These are phyloP conservation scores for Turritis glabra DNA, from an alignment of 345 rosid species.

Conservation along the genomic window DNA sequence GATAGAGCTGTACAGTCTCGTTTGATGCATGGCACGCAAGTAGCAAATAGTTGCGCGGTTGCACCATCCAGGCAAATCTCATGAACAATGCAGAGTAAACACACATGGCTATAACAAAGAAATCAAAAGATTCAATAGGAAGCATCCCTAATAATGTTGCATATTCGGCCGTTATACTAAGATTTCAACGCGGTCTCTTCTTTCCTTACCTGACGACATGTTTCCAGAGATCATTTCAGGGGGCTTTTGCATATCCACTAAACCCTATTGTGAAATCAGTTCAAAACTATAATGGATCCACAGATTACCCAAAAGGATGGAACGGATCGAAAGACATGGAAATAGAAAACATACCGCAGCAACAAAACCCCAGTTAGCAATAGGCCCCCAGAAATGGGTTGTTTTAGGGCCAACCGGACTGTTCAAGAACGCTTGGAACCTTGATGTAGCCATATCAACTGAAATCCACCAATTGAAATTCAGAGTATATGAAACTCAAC, in stretches of 20 bases:
- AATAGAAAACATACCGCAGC: slow-evolving; percentile 57
- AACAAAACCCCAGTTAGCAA: slow-evolving; percentile 91
- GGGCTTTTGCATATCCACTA: slow-evolving; percentile 91
- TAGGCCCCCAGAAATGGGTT: slow-evolving; percentile 90
- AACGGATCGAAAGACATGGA: slow-evolving; percentile 13
- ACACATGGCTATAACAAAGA: slow-evolving; percentile 63
- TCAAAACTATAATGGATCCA: background rate
- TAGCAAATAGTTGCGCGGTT: slow-evolving; percentile 79
- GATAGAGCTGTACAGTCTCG: slow-evolving; percentile 94
- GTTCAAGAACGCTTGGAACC: slow-evolving; percentile 73
- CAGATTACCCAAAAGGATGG: background rate
- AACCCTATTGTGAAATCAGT: slow-evolving; percentile 54
- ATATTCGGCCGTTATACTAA: too few species aligned
- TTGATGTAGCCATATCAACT: slow-evolving; percentile 57
- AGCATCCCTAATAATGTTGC: background rate
- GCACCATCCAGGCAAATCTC: slow-evolving; percentile 96
- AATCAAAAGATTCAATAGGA: background rate
- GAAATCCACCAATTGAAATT: background rate
- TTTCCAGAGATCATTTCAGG: slow-evolving; percentile 92
- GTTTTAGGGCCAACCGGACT: slow-evolving; percentile 88
- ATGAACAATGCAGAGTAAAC: slow-evolving; percentile 73
- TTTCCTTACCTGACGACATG: slow-evolving; percentile 66
- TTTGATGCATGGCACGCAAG: slow-evolving; percentile 95
- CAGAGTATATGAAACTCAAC: too few species aligned
- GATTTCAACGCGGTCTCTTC: background rate